phyloP scores from a whole-genome alignment of 106 monocot genomes.

The Alisma plantagoaquatica region DNA sequence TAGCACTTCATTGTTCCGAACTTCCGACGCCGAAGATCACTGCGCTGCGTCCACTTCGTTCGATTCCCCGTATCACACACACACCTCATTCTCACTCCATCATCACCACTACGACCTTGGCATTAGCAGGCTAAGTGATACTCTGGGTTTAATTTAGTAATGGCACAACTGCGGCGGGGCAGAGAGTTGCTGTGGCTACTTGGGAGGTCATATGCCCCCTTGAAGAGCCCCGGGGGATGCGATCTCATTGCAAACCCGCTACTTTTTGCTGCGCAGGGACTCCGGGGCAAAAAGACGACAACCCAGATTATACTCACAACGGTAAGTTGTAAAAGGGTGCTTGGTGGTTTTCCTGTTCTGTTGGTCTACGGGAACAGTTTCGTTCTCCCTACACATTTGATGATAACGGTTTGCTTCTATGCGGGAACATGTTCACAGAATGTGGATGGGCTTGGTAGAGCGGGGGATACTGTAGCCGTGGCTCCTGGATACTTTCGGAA shows the following conservation, averaged over 20 bases:
- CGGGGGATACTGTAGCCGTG: constrained; percentile 85
- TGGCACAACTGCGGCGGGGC: constrained; percentile 8
- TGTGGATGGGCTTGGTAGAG: constrained; percentile 76
- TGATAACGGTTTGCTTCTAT: neutral
- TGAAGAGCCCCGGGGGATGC: too few relatives aligned
- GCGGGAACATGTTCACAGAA: constrained; percentile 25
- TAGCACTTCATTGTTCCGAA: too few relatives aligned
- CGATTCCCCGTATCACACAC: too few relatives aligned
- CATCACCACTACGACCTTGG: neutral
- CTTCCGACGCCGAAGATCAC: too few relatives aligned
- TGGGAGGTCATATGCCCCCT: neutral
- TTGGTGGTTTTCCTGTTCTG: neutral
- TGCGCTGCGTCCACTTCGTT: too few relatives aligned
- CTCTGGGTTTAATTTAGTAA: neutral
- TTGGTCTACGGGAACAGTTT: neutral
- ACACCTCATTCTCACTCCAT: neutral
- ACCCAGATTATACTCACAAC: constrained; percentile 94
- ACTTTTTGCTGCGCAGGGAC: constrained; percentile 54
- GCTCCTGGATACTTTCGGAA: constrained; percentile 92
- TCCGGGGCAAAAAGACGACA: constrained; percentile 54
- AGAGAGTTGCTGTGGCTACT: constrained; percentile 1
- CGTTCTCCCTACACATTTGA: neutral
- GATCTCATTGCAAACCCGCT: constrained; percentile 44
- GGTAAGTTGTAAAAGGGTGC: constrained; percentile 13
- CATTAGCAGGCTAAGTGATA: neutral